Base-by-base conservation (phyloP, 176 grass and related monocot genomes). In the Triticum urartu region DNA sequence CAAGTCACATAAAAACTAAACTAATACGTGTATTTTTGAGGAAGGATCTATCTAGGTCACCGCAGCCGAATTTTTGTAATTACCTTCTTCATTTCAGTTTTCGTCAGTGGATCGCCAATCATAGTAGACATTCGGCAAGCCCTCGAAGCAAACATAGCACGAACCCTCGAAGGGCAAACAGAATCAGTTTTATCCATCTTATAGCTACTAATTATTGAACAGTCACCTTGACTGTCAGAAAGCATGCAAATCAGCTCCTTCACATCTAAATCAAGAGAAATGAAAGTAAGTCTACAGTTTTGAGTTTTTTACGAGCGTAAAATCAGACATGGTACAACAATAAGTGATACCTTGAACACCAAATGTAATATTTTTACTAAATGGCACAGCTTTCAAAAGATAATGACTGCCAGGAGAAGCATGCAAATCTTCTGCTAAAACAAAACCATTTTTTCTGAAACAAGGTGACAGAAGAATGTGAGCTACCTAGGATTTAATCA, bases 311-410 rank as follows among this genome's bases (percentile, higher is more conserved):
- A 75, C 1, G 26, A 52, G 25, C 14, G 7, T 67, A 62, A 84
- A 39, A 6, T 59, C 50, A 6, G 14, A 59, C 35, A 84, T 22
- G 15, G 50, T 54, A 38, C 60, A 36, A 61, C 26, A 84, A 28
- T 64, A 75, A 79, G 18, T 64, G 58, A 78, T 89, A 95, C 97
- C 97, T 95, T 94, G 88, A 89, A 87, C 86, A 67, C 97, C 97
- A 87, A 98, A 98, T 43, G 94, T 94, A 26, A 95, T 89, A 75
- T 92, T 98, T 89, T 92, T 98, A 85, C 97, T 98, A 87, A 98
- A 98, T 4, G 97, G 97, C 21, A 98, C 94, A 42, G 92, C 94
- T 95, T 95, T 94, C 73, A 98, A 54, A 82, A 95, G 86, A 90
- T 92, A 94, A 82, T 90, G 90, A 62, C 91, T 89, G 63, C 97